Evolutionary conservation across 441 rosid genomes (phyloP), one percentile per base, ranked within the genome.

Genomic region (Omphalea diandra): DNA sequence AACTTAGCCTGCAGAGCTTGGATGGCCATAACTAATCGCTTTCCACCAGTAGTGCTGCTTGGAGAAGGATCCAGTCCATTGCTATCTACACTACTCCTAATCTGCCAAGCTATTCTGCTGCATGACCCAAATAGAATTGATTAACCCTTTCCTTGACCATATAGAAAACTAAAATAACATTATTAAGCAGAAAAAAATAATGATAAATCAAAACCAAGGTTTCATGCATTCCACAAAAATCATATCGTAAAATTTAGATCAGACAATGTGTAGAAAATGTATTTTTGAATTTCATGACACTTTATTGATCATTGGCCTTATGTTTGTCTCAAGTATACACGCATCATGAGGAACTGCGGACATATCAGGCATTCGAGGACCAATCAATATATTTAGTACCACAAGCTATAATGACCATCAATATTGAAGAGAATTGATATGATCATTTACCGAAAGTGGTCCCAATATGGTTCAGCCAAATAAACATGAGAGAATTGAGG

Each of bases 21-120:
- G 63, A 94, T 77, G 35, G 85, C 86, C 79, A 81, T 85, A 60
- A 89, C 68, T 71, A 94, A 72, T 58, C 98, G 77, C 7, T 94
- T 86, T 29, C 88, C 72, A 59, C 88, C 84, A 54, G 72, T 69
- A 41, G 61, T 75, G 69, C 79, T 58, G 56, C 76, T 80, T 18
- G 83, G 66, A 72, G 91, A 75, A 67, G 94, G 87, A 80, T 88
- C 90, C 58, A 84, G 71, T 76, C 82, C 83, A 64, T 77, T 62
- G 47, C 81, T 82, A 83, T 83, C 82, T 31, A 72, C 76, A 38
- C 73, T 80, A 78, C 94, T 89, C 73, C 55, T 80, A 65, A 87
- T 70, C 67, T 80, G 63, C 91, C 90, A 87, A 18, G 81, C 62
- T 80, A 76, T 76, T 55, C 75, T 82, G 85, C 97, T 88, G 80